A percentile compares a stretch with the other conserved stretches of the same genome.
phyloP scores from a whole-genome alignment of 257 asterid genomes.

The Cruciata laevipes region DNA sequence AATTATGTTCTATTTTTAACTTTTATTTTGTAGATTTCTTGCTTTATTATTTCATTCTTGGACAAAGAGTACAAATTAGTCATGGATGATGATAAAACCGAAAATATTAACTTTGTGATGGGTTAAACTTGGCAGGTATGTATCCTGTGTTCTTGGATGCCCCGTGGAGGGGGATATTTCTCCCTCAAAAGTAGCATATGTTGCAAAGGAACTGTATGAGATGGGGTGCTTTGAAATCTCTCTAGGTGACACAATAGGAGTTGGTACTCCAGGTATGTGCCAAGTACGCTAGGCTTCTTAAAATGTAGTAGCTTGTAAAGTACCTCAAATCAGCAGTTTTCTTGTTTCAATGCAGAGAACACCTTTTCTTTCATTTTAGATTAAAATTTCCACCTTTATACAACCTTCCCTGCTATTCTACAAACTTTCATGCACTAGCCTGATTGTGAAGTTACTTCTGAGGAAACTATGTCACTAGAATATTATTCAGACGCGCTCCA shows the following conservation, averaged over 20 bases:
- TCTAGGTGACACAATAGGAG: constrained; percentile 88
- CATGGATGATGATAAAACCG: neutral
- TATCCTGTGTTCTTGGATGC: constrained; percentile 86
- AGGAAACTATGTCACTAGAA: neutral
- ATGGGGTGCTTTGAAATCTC: constrained; percentile 96
- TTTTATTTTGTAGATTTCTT: neutral
- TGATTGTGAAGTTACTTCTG: neutral
- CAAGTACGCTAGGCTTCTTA: neutral
- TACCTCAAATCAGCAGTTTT: neutral
- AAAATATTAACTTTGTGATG: constrained; percentile 13
- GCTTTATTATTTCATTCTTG: neutral
- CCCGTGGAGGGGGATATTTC: constrained; percentile 76
- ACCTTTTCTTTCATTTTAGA: neutral
- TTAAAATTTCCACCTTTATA: neutral
- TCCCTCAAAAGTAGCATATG: constrained; percentile 77
- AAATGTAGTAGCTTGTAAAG: neutral
- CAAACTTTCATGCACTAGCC: neutral
- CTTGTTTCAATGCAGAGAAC: neutral
- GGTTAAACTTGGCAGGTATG: constrained; percentile 42
- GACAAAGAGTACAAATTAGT: neutral
- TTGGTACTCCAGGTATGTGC: constrained; percentile 73
- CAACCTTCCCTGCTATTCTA: neutral
- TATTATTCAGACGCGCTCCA: neutral
- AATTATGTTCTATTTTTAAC: neutral
- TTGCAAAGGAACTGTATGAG: constrained; percentile 85